Base-by-base conservation (phyloP, 495 filamentous ascomycete species). In the Aspergillus mulundensis region DNA sequence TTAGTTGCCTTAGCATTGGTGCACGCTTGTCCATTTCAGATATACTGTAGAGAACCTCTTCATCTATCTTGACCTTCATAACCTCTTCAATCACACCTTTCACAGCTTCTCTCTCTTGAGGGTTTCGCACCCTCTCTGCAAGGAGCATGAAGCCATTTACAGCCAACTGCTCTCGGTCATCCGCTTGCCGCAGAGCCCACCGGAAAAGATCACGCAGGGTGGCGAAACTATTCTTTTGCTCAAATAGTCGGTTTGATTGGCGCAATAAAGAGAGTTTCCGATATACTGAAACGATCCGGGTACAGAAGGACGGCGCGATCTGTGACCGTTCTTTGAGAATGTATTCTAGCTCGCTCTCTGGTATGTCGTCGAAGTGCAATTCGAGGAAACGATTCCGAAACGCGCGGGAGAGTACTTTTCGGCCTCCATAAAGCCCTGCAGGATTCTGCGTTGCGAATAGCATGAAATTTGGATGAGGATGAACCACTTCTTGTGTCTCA, bases 371-470 rank as follows among this genome's bases (percentile, higher is more conserved):
- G 57, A 96, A 97, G 67, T 99, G 95, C 5, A 99, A 77, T 66
- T 99, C 95, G 15, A 99, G 81, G 69, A 99, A 99, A 61, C 95
- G 83, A 69, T 97, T 99, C 53, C 94, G 83, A 70, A 99, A 97
- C 2, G 95, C 95, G 7, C 95, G 84, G 12, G 93, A 97, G 3
- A 99, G 75, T 5, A 88, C 82, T 64, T 99, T 99, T 57, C 95
- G 80, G 19, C 95, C 95, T 56, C 95, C 95, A 66, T 99, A 99
- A 5, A 97, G 72, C 20, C 95, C 95, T 16, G 95, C 87, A 2
- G 95, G 95, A 60, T 99, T 99, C 63, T 99, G 95, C 0, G 95
- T 99, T n/a, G 95, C 95, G 61, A 97, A 99, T 0, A 99, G 80
- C 86, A 97, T 95, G 72, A 99, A 99, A 65, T 95, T 90, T 32